Evolutionary conservation across 2,329 filamentous ascomycete species (phyloP).

Genomic region (Pleomassaria siparia): DNA sequence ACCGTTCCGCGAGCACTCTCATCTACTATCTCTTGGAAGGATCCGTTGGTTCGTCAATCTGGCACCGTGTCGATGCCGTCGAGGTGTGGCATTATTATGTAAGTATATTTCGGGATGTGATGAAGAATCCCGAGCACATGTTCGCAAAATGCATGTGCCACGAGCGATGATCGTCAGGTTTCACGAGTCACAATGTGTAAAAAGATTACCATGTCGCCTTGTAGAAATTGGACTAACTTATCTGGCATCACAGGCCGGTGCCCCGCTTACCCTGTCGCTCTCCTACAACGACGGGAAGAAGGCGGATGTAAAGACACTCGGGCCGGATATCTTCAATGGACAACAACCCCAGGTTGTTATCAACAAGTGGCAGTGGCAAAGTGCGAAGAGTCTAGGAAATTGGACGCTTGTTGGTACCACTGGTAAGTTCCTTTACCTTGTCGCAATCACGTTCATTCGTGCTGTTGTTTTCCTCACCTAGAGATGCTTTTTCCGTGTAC

Average conservation of each 20-base stretch:
- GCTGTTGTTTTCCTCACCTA: not conserved
- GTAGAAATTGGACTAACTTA: too few relatives aligned
- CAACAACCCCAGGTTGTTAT: slow-evolving; percentile 51
- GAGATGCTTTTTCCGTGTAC: too few relatives aligned
- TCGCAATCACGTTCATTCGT: not conserved
- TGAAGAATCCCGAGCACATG: too few relatives aligned
- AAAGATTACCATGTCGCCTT: too few relatives aligned
- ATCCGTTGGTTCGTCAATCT: slow-evolving; percentile 45
- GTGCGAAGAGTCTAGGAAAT: slow-evolving; percentile 47
- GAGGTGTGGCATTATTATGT: slow-evolving; percentile 59
- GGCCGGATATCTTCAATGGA: slow-evolving; percentile 46
- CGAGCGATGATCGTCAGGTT: too few relatives aligned
- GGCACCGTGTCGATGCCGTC: slow-evolving; percentile 54
- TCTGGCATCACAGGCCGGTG: too few relatives aligned
- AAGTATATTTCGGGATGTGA: too few relatives aligned
- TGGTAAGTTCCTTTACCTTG: not conserved
- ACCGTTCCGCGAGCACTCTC: slow-evolving; percentile 50
- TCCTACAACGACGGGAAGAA: slow-evolving; percentile 47
- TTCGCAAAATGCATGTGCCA: too few relatives aligned
- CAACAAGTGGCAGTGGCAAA: slow-evolving; percentile 49
- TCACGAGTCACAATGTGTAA: too few relatives aligned
- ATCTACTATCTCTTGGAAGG: slow-evolving; percentile 59
- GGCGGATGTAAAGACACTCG: slow-evolving; percentile 37
- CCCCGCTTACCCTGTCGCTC: slow-evolving; percentile 51
- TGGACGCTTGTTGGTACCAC: slow-evolving; percentile 52